phyloP scores from a whole-genome alignment of 768 basidiomycete species.

The Lyophyllum decastes region DNA sequence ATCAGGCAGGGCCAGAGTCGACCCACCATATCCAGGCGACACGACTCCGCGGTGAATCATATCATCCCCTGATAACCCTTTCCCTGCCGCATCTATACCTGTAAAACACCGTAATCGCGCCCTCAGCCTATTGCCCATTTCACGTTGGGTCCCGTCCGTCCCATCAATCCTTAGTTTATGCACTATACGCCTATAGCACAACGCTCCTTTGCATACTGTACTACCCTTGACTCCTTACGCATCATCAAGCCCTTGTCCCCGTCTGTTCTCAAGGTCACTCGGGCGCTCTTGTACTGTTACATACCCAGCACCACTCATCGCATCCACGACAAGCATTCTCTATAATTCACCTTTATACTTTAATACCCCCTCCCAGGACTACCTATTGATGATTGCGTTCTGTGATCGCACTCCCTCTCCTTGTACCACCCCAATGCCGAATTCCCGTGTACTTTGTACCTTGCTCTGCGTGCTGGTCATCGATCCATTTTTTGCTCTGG shows the following conservation, averaged over 20 bases:
- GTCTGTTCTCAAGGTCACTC: not conserved
- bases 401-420: not conserved
- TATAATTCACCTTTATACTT: not conserved
- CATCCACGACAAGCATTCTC: not conserved
- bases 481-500: not conserved
- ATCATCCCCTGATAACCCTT: not conserved
- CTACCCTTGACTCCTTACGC: not conserved
- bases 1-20: not conserved
- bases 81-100: not conserved
- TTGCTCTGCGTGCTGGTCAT: not conserved
- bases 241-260: not conserved
- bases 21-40: not conserved
- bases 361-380: not conserved
- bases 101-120: not conserved
- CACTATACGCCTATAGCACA: not conserved
- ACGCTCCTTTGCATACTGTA: not conserved
- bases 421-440: not conserved
- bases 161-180: not conserved
- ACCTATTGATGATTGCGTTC: not conserved
- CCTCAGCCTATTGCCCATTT: not conserved
- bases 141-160: not conserved
- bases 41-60: too few relatives aligned
- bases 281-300: not conserved
- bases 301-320: not conserved
- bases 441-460: not conserved